A percentile compares a stretch with the other conserved stretches of the same genome.
Evolutionary conservation across 495 filamentous ascomycete genomes (phyloP).

Genomic region (Daldinia vernicosa): DNA sequence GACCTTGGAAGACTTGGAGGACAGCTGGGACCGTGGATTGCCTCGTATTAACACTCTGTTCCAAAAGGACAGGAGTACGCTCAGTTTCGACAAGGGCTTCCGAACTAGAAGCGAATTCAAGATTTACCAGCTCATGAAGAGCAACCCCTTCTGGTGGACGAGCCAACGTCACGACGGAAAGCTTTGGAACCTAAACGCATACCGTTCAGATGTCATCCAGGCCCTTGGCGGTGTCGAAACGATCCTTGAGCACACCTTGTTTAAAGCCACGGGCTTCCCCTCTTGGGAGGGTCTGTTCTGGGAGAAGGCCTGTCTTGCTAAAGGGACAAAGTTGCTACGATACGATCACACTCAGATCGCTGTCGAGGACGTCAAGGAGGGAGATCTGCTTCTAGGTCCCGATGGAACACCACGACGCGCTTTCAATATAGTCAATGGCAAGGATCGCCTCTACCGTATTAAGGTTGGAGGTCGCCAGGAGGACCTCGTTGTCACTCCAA

Average conservation of each 20-base stretch:
- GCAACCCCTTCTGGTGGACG: conserved; percentile 99
- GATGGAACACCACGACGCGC: conserved; percentile 57
- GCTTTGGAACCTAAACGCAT: conserved; percentile 98
- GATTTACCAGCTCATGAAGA: conserved; percentile 98
- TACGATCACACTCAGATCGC: conserved; percentile 54
- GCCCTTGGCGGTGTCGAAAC: conserved; percentile 99
- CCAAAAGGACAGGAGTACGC: conserved; percentile 97
- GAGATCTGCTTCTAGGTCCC: conserved; percentile 58
- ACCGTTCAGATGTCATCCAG: conserved; percentile 98
- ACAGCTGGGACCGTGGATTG: conserved; percentile 98
- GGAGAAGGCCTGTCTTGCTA: conserved; percentile 74
- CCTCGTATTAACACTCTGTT: conserved; percentile 99
- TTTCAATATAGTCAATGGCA: conserved; percentile 58
- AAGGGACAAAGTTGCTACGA: conserved; percentile 44
- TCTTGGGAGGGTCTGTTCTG: conserved; percentile 99
- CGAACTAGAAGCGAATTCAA: conserved; percentile 97
- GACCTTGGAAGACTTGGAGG: conserved; percentile 95
- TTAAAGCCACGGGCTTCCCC: conserved; percentile 98
- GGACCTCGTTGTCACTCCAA: conserved; percentile 58
- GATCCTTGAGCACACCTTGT: conserved; percentile 96
- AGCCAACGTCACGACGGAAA: conserved; percentile 98
- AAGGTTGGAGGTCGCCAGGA: conserved; percentile 47
- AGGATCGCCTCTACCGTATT: conserved; percentile 50
- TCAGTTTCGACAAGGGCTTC: conserved; percentile 99
- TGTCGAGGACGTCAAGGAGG: conserved; percentile 60